Evolutionary conservation across 2,329 filamentous ascomycete species (phyloP).

Genomic region (Arthrobotrys pseudoclavata): DNA sequence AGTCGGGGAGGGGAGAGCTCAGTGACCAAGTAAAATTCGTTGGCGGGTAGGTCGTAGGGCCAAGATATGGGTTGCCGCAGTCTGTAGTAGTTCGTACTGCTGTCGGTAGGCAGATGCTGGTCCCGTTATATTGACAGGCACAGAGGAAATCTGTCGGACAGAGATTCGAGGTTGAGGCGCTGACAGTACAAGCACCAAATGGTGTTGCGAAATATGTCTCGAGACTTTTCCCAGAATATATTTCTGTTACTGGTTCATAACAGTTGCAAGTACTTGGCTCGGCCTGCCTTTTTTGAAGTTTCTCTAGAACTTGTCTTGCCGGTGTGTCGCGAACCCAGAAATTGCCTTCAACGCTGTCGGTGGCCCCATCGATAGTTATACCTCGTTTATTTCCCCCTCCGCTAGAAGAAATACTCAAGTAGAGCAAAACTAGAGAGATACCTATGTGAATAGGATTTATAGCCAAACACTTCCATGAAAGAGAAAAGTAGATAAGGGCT

Average conservation of each 20-base stretch:
- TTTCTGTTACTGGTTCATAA: background rate
- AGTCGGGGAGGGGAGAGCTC: background rate
- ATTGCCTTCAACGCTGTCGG: background rate
- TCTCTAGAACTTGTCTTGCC: background rate
- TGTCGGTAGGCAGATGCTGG: conserved; percentile 50
- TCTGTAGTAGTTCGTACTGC: background rate
- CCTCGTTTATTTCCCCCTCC: conserved; percentile 6
- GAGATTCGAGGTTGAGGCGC: conserved; percentile 20
- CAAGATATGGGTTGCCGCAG: conserved; percentile 14
- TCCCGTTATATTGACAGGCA: conserved; percentile 26
- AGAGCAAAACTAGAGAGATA: background rate
- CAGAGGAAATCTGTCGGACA: conserved; percentile 32
- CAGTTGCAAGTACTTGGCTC: conserved; percentile 13
- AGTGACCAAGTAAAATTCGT: conserved; percentile 10
- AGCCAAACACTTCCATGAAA: too few species aligned
- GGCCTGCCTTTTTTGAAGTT: conserved; percentile 32
- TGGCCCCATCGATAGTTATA: too few species aligned
- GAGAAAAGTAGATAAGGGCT: too few species aligned
- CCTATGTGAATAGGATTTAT: too few species aligned
- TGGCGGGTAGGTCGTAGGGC: conserved; percentile 11
- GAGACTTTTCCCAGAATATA: background rate
- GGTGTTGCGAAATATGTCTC: conserved; percentile 40
- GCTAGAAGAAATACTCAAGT: background rate
- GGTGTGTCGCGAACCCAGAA: background rate
- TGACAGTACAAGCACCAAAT: conserved; percentile 4